phyloP scores from a whole-genome alignment of 164 flowering plant species.

The Annona cherimola region DNA sequence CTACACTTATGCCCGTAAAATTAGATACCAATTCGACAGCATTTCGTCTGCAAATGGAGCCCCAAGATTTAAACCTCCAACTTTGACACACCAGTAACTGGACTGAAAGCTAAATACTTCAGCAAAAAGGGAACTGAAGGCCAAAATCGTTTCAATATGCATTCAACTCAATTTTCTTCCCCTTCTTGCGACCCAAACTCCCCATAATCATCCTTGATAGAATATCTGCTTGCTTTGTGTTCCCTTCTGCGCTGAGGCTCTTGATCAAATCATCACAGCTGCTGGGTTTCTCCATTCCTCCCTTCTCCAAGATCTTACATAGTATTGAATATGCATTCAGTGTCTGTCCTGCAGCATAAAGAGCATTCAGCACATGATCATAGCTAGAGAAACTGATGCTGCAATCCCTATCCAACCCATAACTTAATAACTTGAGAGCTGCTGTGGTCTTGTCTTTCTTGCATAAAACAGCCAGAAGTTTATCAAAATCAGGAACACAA shows the following conservation, averaged over 20 bases:
- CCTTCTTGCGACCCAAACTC: slow-evolving; percentile 34
- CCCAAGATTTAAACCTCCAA: not conserved
- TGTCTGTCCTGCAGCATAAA: slow-evolving; percentile 75
- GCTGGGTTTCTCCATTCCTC: slow-evolving; percentile 53
- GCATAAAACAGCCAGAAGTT: slow-evolving; percentile 52
- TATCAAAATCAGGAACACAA: slow-evolving; percentile 50
- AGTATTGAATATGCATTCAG: slow-evolving; percentile 85
- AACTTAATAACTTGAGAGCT: slow-evolving; percentile 75
- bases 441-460: slow-evolving; percentile 81
- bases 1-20: not conserved
- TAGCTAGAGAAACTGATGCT: slow-evolving; percentile 54
- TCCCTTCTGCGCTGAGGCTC: slow-evolving; percentile 76
- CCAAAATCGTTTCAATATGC: slow-evolving; percentile 6
- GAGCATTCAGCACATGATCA: slow-evolving; percentile 79
- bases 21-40: not conserved
- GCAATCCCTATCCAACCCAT: slow-evolving; percentile 69
- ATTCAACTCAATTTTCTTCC: slow-evolving; percentile 33
- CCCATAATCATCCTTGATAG: slow-evolving; percentile 68
- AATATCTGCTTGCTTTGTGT: slow-evolving; percentile 92
- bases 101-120: not conserved
- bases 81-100: not conserved
- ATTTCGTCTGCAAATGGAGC: not conserved
- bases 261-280: slow-evolving; percentile 61
- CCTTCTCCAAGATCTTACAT: slow-evolving; percentile 71
- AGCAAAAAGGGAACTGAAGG: not conserved